These are phyloP conservation scores for Nakazawaea molendinolei DNA, from an alignment of 805 yeast species.

Conservation along the genomic window DNA sequence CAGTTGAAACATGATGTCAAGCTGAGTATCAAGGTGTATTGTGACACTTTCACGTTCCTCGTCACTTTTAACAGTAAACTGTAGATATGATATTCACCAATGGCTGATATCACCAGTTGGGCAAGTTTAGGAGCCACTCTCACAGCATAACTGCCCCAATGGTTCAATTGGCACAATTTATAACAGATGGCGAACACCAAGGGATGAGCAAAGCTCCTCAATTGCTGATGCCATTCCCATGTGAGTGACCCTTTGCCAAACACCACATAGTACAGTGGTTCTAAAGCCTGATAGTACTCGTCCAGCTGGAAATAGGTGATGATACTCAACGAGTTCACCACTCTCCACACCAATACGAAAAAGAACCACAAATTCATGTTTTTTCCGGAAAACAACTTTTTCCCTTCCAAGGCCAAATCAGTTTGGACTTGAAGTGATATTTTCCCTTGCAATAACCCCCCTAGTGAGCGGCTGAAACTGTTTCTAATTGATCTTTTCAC, in stretches of 20 bases:
- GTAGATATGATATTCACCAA: conserved; percentile 61
- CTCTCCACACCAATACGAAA: conserved; percentile 1
- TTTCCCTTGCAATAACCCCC: too few relatives aligned
- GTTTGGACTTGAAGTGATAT: too few relatives aligned
- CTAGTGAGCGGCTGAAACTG: too few relatives aligned
- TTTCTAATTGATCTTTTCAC: too few relatives aligned
- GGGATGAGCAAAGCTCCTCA: conserved; percentile 80
- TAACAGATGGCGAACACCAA: conserved; percentile 50
- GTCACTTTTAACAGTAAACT: conserved; percentile 28
- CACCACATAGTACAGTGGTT: conserved; percentile 76
- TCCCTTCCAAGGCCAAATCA: too few relatives aligned
- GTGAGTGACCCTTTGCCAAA: conserved; percentile 80
- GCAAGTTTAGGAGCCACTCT: conserved; percentile 54
- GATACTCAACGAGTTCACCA: conserved; percentile 53
- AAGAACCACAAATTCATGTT: conserved; percentile 3
- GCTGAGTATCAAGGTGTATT: conserved; percentile 41
- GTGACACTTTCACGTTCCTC: conserved; percentile 30
- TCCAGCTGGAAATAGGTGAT: conserved; percentile 91
- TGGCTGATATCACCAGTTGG: conserved; percentile 63
- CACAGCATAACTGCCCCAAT: conserved; percentile 33
- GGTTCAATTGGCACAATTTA: conserved; percentile 24
- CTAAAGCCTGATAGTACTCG: conserved; percentile 88
- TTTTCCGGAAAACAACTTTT: too few relatives aligned
- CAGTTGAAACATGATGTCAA: conserved; percentile 73
- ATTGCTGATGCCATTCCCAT: conserved; percentile 87